phyloP scores from a whole-genome alignment of 2,329 filamentous ascomycete genomes.

The Fusarium keratoplasticum region DNA sequence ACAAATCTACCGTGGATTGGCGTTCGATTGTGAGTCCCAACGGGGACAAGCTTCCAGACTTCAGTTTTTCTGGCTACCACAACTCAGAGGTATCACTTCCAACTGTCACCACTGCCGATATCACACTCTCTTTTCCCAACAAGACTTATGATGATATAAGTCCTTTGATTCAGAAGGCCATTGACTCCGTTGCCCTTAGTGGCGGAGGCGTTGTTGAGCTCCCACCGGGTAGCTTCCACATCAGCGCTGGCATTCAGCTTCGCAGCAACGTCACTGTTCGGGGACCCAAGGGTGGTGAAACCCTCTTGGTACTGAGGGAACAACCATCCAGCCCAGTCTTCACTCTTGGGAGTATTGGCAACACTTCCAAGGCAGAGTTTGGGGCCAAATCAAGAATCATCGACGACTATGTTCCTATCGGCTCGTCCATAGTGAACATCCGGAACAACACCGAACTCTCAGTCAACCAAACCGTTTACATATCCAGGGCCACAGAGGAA shows the following conservation, averaged over 20 bases:
- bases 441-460: not conserved
- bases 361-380: not conserved
- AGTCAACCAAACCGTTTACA: constrained; percentile 22
- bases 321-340: constrained; percentile 17
- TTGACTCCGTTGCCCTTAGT: constrained; percentile 5
- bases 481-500: constrained; percentile 19
- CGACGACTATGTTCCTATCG: constrained; percentile 31
- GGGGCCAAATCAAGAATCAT: constrained; percentile 24
- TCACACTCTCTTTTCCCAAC: not conserved
- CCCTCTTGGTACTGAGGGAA: not conserved
- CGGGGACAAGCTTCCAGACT: constrained; percentile 36
- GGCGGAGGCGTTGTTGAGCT: constrained; percentile 33
- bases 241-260: constrained; percentile 21
- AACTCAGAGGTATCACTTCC: constrained; percentile 30
- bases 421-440: constrained; percentile 14
- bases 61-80: constrained; percentile 38
- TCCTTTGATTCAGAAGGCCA: constrained; percentile 22
- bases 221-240: constrained; percentile 13
- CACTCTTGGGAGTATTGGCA: constrained; percentile 15
- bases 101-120: not conserved
- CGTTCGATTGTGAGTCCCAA: constrained; percentile 3
- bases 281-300: not conserved
- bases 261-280: constrained; percentile 10
- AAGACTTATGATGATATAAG: constrained; percentile 15
- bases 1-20: constrained; percentile 23